Base-by-base conservation (phyloP, 495 filamentous ascomycete species). In the Penicillium antarcticum region DNA sequence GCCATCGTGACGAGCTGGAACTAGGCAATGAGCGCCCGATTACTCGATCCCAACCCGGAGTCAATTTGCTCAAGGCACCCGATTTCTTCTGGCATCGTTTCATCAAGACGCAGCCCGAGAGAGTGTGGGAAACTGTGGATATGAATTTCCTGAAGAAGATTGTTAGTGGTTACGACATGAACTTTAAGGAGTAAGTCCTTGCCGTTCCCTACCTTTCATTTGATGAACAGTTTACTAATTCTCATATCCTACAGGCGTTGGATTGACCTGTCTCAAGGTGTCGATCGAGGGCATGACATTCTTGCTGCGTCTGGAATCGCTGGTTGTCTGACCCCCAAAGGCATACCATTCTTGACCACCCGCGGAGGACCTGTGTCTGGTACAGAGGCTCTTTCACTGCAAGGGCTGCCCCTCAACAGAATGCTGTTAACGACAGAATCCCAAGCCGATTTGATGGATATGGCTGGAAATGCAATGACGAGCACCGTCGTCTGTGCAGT, bases 401-500 rank as follows among this genome's bases (percentile, higher is more conserved):
- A 95, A 67, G 90, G 89, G 0, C 62, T 95, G 33, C 86, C 88
- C 0, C 56, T 87, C 4, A 64, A 84, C 33, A 74, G 77, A 13
- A 63, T 94, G 12, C 65, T 84, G 1, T 67, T 92, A 5, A 84
- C 81, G 1, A 73, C 74, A 31, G 86, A 94, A 56, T 80, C 74
- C 0, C 77, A 87, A 34, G 69, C 71, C 9, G 74, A 94, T 23
- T 70, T 90, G 7, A 81, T 84, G 44, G 81, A 91, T 51, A 72
- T 95, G 5, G 87, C 87, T 3, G 90, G 90, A 0, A 95, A 95
- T 61, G 90, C 90, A 1, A 95, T 95, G 90, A 80, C 79, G 3
- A 80, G 85, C 3, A 87, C 89, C 0, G 85, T 89, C 7, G 82
- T 92, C 5, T 85, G 87, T 1, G 73, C 80, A 3, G 78, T 80